phyloP scores from a whole-genome alignment of 225 moss, liverwort and hornwort genomes.

The Pseudoscleropodium purum region DNA sequence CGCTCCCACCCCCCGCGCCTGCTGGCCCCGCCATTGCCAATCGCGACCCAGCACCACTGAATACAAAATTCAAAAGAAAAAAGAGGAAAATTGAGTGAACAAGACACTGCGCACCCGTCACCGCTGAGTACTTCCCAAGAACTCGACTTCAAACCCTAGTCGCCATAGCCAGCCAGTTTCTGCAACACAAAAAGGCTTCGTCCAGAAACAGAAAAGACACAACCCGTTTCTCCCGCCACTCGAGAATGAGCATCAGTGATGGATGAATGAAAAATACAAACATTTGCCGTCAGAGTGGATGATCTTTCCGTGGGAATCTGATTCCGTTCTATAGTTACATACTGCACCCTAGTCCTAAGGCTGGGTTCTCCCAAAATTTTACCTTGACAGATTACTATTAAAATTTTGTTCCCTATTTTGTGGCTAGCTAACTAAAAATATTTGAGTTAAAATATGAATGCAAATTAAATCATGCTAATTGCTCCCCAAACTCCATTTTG shows the following conservation, averaged over 20 bases:
- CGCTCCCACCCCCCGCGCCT: conserved; percentile 46
- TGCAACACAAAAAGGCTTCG: not conserved
- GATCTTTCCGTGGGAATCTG: not conserved
- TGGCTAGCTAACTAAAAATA: not conserved
- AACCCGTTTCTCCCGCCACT: not conserved
- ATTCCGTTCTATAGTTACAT: no score
- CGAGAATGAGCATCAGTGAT: not conserved
- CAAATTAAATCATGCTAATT: not conserved
- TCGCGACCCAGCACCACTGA: not conserved
- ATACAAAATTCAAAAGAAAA: not conserved
- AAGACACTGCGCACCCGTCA: not conserved
- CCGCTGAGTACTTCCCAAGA: not conserved
- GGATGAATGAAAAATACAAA: not conserved
- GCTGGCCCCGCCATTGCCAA: conserved; percentile 62
- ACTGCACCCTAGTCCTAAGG: not conserved
- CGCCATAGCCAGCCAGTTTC: not conserved
- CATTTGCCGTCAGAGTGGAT: not conserved
- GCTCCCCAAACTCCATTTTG: not conserved
- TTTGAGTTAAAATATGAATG: not conserved
- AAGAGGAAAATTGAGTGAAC: no score
- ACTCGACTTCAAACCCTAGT: not conserved
- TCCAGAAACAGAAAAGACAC: not conserved
- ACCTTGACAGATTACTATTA: not conserved
- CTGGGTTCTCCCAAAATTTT: not conserved
- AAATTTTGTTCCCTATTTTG: not conserved